A percentile compares a stretch with the other conserved stretches of the same genome.
Evolutionary conservation across 2,329 filamentous ascomycete species (phyloP).

Genomic region (Aspergillus ochraceoroseus): DNA sequence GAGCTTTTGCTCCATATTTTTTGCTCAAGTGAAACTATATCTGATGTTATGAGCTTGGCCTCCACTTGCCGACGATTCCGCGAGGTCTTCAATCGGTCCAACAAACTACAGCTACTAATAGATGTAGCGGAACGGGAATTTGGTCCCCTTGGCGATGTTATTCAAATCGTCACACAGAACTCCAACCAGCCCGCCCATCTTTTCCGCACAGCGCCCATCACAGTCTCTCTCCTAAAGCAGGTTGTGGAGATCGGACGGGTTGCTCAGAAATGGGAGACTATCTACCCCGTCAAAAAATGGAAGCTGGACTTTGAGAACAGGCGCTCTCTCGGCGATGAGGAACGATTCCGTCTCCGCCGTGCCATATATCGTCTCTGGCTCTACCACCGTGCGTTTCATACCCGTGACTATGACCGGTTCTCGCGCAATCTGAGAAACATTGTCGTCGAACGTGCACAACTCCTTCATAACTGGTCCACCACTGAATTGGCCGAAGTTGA

Average conservation of each 20-base stretch:
- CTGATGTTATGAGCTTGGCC: conserved; percentile 52
- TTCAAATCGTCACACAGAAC: conserved; percentile 59
- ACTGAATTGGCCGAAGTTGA: conserved; percentile 55
- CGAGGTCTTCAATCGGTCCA: conserved; percentile 50
- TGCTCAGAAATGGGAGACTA: conserved; percentile 55
- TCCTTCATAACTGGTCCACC: conserved; percentile 57
- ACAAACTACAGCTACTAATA: conserved; percentile 52
- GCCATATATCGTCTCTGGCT: conserved; percentile 60
- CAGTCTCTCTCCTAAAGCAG: conserved; percentile 53
- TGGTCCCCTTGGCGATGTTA: conserved; percentile 55
- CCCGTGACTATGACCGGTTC: conserved; percentile 47
- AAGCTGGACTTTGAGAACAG: conserved; percentile 53
- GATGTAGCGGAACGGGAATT: conserved; percentile 52
- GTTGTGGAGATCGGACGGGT: conserved; percentile 52
- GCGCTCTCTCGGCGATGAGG: conserved; percentile 48
- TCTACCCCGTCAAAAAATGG: conserved; percentile 62
- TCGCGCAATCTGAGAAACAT: conserved; percentile 46
- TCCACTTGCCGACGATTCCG: conserved; percentile 53
- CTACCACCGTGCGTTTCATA: conserved; percentile 57
- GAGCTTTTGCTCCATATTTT: conserved; percentile 57
- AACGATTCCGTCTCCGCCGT: conserved; percentile 51
- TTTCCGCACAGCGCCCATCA: conserved; percentile 50
- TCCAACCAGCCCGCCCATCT: conserved; percentile 55
- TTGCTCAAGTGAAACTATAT: conserved; percentile 49
- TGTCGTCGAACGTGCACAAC: conserved; percentile 50